These are phyloP conservation scores for Volvox carteri DNA, from an alignment of 163 green algal species.

Conservation along the genomic window DNA sequence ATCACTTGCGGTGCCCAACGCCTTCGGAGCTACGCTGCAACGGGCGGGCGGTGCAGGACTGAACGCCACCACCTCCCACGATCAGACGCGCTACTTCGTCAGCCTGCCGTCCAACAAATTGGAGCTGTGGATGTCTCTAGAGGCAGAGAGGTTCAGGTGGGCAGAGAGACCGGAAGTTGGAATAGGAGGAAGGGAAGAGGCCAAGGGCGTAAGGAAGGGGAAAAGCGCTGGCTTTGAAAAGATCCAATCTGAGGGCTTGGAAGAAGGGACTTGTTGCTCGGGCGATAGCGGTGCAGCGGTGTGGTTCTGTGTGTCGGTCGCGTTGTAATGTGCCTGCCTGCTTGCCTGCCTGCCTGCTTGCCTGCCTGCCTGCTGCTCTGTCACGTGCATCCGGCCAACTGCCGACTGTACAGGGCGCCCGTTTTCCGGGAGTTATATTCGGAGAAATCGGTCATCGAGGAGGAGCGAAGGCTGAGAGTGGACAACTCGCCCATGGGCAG, in stretches of 20 bases:
- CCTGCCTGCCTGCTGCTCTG: too few relatives aligned
- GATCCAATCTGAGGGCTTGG: too few relatives aligned
- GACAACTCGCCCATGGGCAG: constrained; percentile 85
- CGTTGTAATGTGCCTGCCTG: too few relatives aligned
- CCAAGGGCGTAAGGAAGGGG: too few relatives aligned
- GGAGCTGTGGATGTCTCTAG: constrained; percentile 95
- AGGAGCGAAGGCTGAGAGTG: constrained; percentile 87
- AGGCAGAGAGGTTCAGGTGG: constrained; percentile 88
- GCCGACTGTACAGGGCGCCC: constrained; percentile 61
- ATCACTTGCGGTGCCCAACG: constrained; percentile 82
- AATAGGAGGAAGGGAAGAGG: too few relatives aligned
- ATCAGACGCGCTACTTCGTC: constrained; percentile 88
- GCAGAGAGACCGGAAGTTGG: background rate
- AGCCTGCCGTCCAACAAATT: constrained; percentile 91
- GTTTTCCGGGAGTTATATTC: constrained; percentile 92
- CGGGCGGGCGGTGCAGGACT: constrained; percentile 81
- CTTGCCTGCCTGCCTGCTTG: too few relatives aligned
- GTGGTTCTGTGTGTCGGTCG: too few relatives aligned
- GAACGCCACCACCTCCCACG: constrained; percentile 92
- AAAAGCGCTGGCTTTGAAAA: too few relatives aligned
- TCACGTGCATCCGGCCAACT: too few relatives aligned
- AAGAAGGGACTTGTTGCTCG: too few relatives aligned
- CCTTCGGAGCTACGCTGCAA: constrained; percentile 79
- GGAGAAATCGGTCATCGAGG: constrained; percentile 89
- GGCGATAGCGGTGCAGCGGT: too few relatives aligned